Conservation (phyloP, 176 grass and related monocot genomes). For the Hsuehochloa calcarea region DNA sequence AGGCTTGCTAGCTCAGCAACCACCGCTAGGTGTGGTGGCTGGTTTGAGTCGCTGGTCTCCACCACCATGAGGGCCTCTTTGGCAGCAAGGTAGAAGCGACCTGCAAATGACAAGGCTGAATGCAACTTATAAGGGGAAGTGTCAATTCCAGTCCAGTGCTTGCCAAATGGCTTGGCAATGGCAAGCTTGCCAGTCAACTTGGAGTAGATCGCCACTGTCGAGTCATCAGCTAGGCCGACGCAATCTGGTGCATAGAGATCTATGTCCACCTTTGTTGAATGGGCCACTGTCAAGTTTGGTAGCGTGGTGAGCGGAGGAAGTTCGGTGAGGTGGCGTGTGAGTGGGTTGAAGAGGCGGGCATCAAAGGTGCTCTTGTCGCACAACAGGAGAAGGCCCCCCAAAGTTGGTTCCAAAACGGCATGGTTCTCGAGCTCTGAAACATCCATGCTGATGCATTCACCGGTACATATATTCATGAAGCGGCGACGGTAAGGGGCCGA, state of each 20-base stretch:
- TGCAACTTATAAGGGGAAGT: no score
- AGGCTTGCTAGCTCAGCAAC: no score
- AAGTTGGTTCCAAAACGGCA: neutral
- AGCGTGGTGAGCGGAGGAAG: neutral
- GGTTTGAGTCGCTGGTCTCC: no score
- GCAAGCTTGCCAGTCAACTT: neutral
- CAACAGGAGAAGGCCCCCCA: neutral
- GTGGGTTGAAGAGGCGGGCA: neutral
- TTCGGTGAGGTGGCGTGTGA: neutral
- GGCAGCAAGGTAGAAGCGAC: no score
- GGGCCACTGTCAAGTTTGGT: neutral
- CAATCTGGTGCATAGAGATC: no score
- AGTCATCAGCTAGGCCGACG: no score
- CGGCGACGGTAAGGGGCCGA: neutral
- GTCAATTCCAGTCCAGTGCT: neutral
- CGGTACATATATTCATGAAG: neutral
- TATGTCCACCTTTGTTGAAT: neutral
- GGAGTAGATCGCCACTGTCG: neutral
- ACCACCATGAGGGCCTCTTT: no score
- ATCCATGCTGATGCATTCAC: neutral
- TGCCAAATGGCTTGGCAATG: neutral
- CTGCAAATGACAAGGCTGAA: no score
- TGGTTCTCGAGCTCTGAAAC: neutral
- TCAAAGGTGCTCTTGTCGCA: neutral
- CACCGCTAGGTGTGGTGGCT: no score